Percentiles rank a stretch among this genome's conserved stretches.
Evolutionary conservation across 371 early-diverging fungal species (phyloP).

Genomic region (Mortierella sp.): DNA sequence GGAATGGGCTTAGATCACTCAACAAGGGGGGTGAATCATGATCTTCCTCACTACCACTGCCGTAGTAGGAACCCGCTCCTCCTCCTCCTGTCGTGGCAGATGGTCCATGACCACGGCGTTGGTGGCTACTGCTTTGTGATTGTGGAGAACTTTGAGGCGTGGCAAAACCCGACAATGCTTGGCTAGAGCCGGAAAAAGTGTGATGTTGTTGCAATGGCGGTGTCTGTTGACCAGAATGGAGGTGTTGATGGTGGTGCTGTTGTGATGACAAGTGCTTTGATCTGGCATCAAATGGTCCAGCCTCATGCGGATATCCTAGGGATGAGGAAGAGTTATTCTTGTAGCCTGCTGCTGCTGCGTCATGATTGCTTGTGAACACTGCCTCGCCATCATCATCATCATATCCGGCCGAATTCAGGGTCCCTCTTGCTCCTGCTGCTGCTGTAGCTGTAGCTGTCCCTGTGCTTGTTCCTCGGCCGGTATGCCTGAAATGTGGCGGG

Average conservation of each 20-base stretch:
- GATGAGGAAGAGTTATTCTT: slow-evolving; percentile 27
- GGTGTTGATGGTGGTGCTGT: slow-evolving; percentile 4
- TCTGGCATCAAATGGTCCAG: slow-evolving; percentile 2
- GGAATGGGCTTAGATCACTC: slow-evolving; percentile 16
- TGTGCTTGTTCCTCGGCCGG: slow-evolving; percentile 33
- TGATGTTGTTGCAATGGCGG: slow-evolving; percentile 16
- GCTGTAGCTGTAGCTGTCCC: too few species aligned
- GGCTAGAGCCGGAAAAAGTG: slow-evolving; percentile 10
- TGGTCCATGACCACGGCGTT: slow-evolving; percentile 10
- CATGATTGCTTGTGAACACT: slow-evolving; percentile 30
- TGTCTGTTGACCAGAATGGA: slow-evolving; percentile 20
- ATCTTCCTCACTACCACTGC: slow-evolving; percentile 47
- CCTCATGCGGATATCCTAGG: slow-evolving; percentile 31
- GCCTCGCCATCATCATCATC: slow-evolving; percentile 34
- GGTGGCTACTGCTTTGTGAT: slow-evolving; percentile 21
- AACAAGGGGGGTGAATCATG: slow-evolving; percentile 22
- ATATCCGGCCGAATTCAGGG: slow-evolving; percentile 38
- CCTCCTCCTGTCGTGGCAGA: too few species aligned
- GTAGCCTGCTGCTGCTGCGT: slow-evolving; percentile 14
- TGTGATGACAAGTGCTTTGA: slow-evolving; percentile 13
- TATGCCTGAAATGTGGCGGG: slow-evolving; percentile 36
- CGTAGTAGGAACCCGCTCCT: slow-evolving; percentile 20
- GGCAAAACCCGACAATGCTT: slow-evolving; percentile 30
- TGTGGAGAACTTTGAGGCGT: slow-evolving; percentile 42
- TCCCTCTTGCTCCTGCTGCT: too few species aligned